phyloP scores from a whole-genome alignment of 2,329 filamentous ascomycete species.

The Diaporthe sp. region DNA sequence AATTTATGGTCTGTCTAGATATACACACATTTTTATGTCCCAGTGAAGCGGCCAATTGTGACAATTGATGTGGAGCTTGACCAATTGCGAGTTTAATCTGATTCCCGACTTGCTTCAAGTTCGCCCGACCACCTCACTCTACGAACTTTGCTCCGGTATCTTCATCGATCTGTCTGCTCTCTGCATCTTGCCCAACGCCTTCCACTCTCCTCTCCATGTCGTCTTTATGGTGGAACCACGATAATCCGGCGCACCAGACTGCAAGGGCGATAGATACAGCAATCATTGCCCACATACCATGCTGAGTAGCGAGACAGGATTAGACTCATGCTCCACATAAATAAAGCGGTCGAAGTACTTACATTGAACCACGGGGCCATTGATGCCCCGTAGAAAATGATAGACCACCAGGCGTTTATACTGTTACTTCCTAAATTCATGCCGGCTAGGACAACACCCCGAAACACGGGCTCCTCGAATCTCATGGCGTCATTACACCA shows the following conservation, averaged over 20 bases:
- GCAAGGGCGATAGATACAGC: constrained; percentile 71
- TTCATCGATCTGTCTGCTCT: neutral
- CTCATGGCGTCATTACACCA: constrained; percentile 82
- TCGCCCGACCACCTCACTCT: neutral
- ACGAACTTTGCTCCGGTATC: neutral
- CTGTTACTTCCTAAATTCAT: constrained; percentile 81
- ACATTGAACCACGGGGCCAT: constrained; percentile 77
- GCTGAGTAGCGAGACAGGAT: constrained; percentile 52
- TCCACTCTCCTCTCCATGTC: constrained; percentile 43
- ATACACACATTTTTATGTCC: neutral
- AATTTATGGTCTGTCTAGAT: neutral
- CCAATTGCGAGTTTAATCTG: neutral
- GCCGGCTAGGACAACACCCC: constrained; percentile 77
- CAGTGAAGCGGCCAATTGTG: neutral
- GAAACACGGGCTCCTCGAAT: constrained; percentile 72
- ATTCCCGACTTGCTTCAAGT: neutral
- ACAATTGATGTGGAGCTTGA: neutral
- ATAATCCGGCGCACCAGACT: constrained; percentile 70
- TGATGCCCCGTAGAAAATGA: constrained; percentile 78
- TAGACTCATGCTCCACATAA: constrained; percentile 32
- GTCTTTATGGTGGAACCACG: constrained; percentile 58
- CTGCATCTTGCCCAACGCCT: constrained; percentile 22
- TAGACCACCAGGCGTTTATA: constrained; percentile 81
- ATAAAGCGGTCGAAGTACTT: constrained; percentile 49
- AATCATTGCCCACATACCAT: constrained; percentile 83